These are phyloP conservation scores for Crucibulum laeve DNA, from an alignment of 768 basidiomycete species.

Conservation along the genomic window DNA sequence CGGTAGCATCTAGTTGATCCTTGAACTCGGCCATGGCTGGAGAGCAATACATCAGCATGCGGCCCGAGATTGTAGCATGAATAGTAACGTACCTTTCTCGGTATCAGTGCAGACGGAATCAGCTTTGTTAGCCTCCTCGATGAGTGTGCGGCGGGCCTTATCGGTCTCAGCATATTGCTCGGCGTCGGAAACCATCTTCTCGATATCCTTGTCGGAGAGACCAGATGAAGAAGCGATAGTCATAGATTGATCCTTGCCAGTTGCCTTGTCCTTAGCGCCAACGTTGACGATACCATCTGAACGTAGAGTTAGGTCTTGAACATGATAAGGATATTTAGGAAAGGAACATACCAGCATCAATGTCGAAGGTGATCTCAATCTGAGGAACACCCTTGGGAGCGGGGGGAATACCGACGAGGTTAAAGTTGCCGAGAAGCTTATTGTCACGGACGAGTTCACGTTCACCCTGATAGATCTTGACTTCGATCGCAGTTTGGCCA, in stretches of 20 bases:
- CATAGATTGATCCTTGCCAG: conserved; percentile 88
- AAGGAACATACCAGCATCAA: conserved; percentile 74
- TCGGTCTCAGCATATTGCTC: conserved; percentile 93
- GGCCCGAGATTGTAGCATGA: not conserved
- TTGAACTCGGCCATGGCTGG: conserved; percentile 95
- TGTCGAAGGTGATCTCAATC: conserved; percentile 91
- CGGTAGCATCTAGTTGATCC: conserved; percentile 87
- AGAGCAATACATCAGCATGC: conserved; percentile 4
- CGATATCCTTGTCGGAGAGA: conserved; percentile 93
- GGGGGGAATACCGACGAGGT: conserved; percentile 95
- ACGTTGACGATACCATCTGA: conserved; percentile 96
- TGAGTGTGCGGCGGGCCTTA: conserved; percentile 80
- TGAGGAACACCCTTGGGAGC: conserved; percentile 81
- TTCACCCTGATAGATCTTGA: conserved; percentile 99
- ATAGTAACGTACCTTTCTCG: conserved; percentile 70
- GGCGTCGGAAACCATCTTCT: conserved; percentile 93
- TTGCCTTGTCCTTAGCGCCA: conserved; percentile 92
- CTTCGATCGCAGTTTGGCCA: conserved; percentile 98
- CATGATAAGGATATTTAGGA: not conserved
- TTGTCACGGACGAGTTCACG: conserved; percentile 98
- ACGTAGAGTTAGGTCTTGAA: not conserved
- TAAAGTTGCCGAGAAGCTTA: conserved; percentile 99
- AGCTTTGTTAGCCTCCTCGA: conserved; percentile 96
- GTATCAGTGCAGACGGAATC: conserved; percentile 93
- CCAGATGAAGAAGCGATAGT: conserved; percentile 98